These are phyloP conservation scores for Cystobasidium slooffiae DNA, from an alignment of 1,284 basidiomycete species.

Conservation along the genomic window DNA sequence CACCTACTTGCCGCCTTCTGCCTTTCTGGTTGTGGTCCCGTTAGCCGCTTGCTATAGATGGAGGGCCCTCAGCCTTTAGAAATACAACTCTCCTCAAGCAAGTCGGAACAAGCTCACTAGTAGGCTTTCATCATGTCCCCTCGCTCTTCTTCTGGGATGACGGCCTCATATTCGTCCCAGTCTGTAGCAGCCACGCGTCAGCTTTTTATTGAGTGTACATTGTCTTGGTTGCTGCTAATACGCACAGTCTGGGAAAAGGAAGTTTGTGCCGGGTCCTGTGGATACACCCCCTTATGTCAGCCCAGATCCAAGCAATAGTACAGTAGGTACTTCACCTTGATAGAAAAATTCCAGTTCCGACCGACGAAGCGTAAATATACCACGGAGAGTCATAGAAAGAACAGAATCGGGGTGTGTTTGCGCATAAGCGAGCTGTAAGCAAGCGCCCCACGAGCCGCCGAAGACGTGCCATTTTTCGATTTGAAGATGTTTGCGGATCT, in stretches of 20 bases:
- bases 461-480: constrained; percentile 87
- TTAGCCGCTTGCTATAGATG: constrained; percentile 73
- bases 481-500: constrained; percentile 39
- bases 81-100: too few relatives aligned
- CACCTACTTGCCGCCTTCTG: constrained; percentile 80
- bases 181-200: constrained; percentile 28
- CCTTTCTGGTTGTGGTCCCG: constrained; percentile 70
- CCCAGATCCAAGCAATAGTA: constrained; percentile 38
- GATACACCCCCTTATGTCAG: background rate
- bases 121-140: constrained; percentile 82
- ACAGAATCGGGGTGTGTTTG: constrained; percentile 82
- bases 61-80: background rate
- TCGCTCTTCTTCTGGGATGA: constrained; percentile 78
- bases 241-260: constrained; percentile 71
- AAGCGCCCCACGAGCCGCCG: constrained; percentile 83
- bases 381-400: constrained; percentile 79
- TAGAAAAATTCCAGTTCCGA: constrained; percentile 90
- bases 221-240: background rate
- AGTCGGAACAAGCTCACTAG: constrained; percentile 57
- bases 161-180: constrained; percentile 79
- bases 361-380: constrained; percentile 80
- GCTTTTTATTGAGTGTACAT: background rate
- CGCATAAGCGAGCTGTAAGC: constrained; percentile 83
- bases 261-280: constrained; percentile 51
- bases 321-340: constrained; percentile 66